Conservation (phyloP, 2,329 filamentous ascomycete species). For the Leptographium procerum region DNA sequence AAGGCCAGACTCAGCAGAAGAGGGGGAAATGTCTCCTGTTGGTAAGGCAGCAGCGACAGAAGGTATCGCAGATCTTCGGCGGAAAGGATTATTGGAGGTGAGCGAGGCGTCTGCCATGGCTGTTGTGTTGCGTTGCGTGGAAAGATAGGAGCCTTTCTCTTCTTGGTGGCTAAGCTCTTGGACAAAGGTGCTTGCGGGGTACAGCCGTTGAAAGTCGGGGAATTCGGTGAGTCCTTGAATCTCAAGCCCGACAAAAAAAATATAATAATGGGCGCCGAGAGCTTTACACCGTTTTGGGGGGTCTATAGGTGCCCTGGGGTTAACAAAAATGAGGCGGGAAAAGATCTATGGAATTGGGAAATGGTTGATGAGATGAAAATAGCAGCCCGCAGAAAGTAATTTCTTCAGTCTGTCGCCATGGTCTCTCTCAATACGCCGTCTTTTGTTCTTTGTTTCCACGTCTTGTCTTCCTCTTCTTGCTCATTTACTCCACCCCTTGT, state of each 20-base stretch:
- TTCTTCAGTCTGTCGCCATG: constrained; percentile 4
- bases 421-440: not conserved
- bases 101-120: constrained; percentile 26
- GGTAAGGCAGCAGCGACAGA: constrained; percentile 5
- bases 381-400: not conserved
- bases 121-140: constrained; percentile 2
- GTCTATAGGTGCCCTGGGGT: not conserved
- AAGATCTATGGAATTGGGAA: not conserved
- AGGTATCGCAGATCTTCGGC: constrained; percentile 25
- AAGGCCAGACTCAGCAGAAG: not conserved
- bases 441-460: not conserved
- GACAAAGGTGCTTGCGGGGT: not conserved
- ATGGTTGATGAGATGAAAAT: not conserved
- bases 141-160: not conserved
- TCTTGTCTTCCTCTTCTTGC: not conserved
- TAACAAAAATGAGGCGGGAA: not conserved
- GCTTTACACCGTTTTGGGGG: not conserved
- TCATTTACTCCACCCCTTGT: not conserved
- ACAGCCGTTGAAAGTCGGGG: not conserved
- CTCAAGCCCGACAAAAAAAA: not conserved
- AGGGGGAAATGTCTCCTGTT: constrained; percentile 15
- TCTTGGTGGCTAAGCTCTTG: not conserved
- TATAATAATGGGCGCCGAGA: not conserved
- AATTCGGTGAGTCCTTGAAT: not conserved
- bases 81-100: constrained; percentile 41